Percentiles rank a stretch among this genome's conserved stretches.
Conservation (phyloP, 495 filamentous ascomycete species). For the Rusavskia elegans region DNA sequence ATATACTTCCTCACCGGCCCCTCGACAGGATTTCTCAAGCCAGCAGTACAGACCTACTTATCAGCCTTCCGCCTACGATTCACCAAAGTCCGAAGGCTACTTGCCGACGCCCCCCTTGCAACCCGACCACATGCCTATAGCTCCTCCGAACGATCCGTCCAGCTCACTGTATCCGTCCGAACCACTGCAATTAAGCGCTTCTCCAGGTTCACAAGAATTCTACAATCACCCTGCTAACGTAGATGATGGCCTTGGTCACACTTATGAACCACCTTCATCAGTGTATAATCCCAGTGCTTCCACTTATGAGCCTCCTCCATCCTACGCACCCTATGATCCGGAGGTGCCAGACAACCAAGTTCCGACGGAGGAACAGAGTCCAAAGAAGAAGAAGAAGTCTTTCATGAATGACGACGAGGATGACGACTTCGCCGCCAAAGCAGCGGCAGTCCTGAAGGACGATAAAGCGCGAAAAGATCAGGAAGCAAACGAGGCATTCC, state of each 20-base stretch:
- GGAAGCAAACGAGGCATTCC: slow-evolving; percentile 59
- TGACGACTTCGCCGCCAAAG: slow-evolving; percentile 32
- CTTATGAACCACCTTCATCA: slow-evolving; percentile 8
- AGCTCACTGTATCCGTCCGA: slow-evolving; percentile 5
- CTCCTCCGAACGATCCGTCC: slow-evolving; percentile 24
- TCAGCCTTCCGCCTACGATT: slow-evolving; percentile 18
- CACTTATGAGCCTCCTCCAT: slow-evolving; percentile 20
- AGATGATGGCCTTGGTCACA: background rate
- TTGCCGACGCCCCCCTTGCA: slow-evolving; percentile 32
- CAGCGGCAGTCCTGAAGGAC: slow-evolving; percentile 36
- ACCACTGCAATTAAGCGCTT: slow-evolving; percentile 5
- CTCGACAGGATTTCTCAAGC: slow-evolving; percentile 16
- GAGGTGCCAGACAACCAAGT: slow-evolving; percentile 20
- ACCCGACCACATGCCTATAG: slow-evolving; percentile 31
- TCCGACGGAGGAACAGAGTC: slow-evolving; percentile 18
- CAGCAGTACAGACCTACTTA: slow-evolving; percentile 4
- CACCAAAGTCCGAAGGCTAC: slow-evolving; percentile 23
- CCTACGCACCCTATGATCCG: slow-evolving; percentile 13
- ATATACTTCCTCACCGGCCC: slow-evolving; percentile 7
- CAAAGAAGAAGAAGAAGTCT: slow-evolving; percentile 49
- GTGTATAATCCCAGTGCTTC: slow-evolving; percentile 8
- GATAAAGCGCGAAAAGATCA: slow-evolving; percentile 35
- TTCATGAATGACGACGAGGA: slow-evolving; percentile 65
- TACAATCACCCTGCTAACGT: background rate
- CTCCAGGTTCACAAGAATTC: slow-evolving; percentile 3